A percentile compares a stretch with the other conserved stretches of the same genome.
phyloP scores from a whole-genome alignment of 768 basidiomycete species.

The Xerocomellus dryophilus region DNA sequence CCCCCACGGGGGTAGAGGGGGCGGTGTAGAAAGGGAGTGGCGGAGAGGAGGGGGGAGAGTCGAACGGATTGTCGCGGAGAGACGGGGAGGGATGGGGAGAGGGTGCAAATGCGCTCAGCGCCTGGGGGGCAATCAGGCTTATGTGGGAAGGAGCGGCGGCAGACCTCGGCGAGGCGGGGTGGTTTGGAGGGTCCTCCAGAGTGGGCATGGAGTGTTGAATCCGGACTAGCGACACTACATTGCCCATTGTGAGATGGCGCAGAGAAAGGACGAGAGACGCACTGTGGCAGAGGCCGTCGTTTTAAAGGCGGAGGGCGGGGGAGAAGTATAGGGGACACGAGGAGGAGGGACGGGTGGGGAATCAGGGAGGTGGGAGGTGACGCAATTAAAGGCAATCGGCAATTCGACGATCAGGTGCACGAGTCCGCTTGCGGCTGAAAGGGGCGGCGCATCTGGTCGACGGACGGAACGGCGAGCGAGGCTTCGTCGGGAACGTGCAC shows the following conservation, averaged over 20 bases:
- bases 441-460: slow-evolving; percentile 11
- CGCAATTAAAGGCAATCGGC: slow-evolving; percentile 18
- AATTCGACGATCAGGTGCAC: slow-evolving; percentile 12
- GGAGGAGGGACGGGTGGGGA: slow-evolving; percentile 24
- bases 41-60: slow-evolving; percentile 38
- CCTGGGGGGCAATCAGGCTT: slow-evolving; percentile 32
- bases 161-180: slow-evolving; percentile 12
- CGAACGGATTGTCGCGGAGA: slow-evolving; percentile 36
- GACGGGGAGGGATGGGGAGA: slow-evolving; percentile 34
- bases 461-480: slow-evolving; percentile 11
- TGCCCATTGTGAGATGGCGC: slow-evolving; percentile 25
- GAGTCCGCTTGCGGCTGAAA: slow-evolving; percentile 9
- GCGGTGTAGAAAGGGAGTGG: slow-evolving; percentile 46
- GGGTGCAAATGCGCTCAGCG: slow-evolving; percentile 27
- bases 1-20: slow-evolving; percentile 45
- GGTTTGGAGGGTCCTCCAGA: slow-evolving; percentile 12
- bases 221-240: slow-evolving; percentile 33
- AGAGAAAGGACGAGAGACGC: slow-evolving; percentile 10
- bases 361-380: slow-evolving; percentile 22
- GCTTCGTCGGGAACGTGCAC: slow-evolving; percentile 20
- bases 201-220: slow-evolving; percentile 25
- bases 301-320: slow-evolving; percentile 29
- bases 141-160: slow-evolving; percentile 34
- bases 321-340: slow-evolving; percentile 28
- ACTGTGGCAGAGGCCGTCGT: slow-evolving; percentile 23